Evolutionary conservation across 2,329 filamentous ascomycete genomes (phyloP).

Genomic region (Aspergillus glaucus): DNA sequence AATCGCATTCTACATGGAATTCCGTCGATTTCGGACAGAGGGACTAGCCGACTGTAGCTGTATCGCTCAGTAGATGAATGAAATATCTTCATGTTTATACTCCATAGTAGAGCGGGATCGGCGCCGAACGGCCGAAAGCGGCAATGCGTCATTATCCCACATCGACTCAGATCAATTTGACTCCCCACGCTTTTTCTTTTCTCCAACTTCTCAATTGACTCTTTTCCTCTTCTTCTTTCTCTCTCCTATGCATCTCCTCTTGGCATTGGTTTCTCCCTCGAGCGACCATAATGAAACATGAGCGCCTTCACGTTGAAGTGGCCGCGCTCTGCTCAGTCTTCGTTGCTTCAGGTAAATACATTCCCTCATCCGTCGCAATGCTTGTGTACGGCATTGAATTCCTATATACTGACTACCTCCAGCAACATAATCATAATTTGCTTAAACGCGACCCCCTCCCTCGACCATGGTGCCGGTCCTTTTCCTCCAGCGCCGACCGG

Average conservation of each 20-base stretch:
- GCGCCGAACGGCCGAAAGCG: slow-evolving; percentile 3
- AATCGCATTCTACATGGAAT: neutral
- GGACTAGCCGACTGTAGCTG: neutral
- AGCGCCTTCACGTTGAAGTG: slow-evolving; percentile 27
- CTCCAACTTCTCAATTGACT: neutral
- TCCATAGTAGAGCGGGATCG: neutral
- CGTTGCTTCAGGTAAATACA: slow-evolving; percentile 21
- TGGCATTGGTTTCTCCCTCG: slow-evolving; percentile 4
- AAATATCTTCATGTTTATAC: neutral
- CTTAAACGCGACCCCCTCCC: slow-evolving; percentile 5
- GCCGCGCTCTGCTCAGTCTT: slow-evolving; percentile 24
- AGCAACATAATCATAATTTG: slow-evolving; percentile 17
- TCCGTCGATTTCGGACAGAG: neutral
- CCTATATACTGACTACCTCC: slow-evolving; percentile 6
- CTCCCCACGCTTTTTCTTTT: slow-evolving; percentile 1
- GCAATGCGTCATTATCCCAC: slow-evolving; percentile 14
- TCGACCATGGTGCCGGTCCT: slow-evolving; percentile 8
- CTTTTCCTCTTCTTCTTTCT: slow-evolving; percentile 2
- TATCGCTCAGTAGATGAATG: neutral
- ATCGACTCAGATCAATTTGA: slow-evolving; percentile 14
- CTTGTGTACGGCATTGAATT: neutral
- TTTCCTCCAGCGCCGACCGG: slow-evolving; percentile 14
- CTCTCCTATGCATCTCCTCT: slow-evolving; percentile 11
- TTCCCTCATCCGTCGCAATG: neutral
- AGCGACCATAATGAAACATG: slow-evolving; percentile 24